Conservation (phyloP, 441 rosid genomes). For the Mallotus japonicus region DNA sequence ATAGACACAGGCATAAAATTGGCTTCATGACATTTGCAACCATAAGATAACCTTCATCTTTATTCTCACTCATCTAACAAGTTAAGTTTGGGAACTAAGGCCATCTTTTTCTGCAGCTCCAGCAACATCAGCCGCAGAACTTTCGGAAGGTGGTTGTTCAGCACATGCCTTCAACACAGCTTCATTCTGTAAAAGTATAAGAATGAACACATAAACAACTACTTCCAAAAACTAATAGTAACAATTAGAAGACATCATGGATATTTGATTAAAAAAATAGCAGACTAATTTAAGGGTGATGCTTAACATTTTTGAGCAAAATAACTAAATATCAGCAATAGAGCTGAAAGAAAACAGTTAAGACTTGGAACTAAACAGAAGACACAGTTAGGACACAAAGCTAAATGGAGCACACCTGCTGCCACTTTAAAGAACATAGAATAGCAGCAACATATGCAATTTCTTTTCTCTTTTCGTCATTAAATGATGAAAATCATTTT, state of each 20-base stretch:
- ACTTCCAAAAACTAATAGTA: not conserved
- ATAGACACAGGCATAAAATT: not conserved
- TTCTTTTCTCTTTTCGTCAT: not conserved
- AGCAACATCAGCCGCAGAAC: conserved; percentile 22
- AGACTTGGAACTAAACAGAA: not conserved
- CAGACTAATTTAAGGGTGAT: not conserved
- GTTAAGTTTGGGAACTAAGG: conserved; percentile 1
- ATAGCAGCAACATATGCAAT: not conserved
- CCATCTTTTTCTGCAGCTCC: conserved; percentile 27
- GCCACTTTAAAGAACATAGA: not conserved
- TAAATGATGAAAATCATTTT: not conserved
- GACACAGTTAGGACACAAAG: not conserved
- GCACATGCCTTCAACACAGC: conserved; percentile 73
- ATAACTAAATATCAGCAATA: not conserved
- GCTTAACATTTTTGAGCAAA: not conserved
- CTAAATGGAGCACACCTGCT: not conserved
- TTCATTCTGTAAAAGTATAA: conserved; percentile 58
- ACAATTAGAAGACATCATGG: not conserved
- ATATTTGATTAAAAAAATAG: not conserved
- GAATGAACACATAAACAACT: not conserved
- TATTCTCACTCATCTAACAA: conserved; percentile 14
- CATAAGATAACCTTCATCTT: not conserved
- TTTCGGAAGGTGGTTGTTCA: conserved; percentile 47
- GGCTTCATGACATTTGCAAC: conserved; percentile 6
- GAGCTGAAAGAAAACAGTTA: not conserved